Percentiles rank a stretch among this genome's conserved stretches.
Evolutionary conservation across 1,139 yeast species (phyloP).

Genomic region (Wickerhamomyces sp.): DNA sequence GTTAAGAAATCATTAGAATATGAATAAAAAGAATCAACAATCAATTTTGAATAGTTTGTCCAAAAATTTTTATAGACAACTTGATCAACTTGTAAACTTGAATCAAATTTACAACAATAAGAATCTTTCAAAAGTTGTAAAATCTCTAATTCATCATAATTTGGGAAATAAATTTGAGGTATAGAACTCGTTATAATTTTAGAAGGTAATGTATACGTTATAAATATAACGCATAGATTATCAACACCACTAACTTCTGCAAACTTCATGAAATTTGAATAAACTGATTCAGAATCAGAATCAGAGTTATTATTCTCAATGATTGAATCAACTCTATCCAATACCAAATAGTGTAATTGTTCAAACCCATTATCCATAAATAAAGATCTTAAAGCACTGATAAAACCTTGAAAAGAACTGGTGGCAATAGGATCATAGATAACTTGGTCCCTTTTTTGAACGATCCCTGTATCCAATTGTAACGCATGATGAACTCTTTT

Average conservation of each 20-base stretch:
- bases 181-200: slow-evolving; percentile 38
- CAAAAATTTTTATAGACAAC: slow-evolving; percentile 33
- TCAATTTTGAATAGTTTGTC: slow-evolving; percentile 42
- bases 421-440: slow-evolving; percentile 27
- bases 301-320: too few species aligned
- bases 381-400: slow-evolving; percentile 36
- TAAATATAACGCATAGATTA: slow-evolving; percentile 30
- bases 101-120: slow-evolving; percentile 28
- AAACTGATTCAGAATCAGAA: slow-evolving; percentile 38
- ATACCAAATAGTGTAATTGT: slow-evolving; percentile 46
- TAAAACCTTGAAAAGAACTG: slow-evolving; percentile 45
- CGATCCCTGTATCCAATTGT: slow-evolving; percentile 11
- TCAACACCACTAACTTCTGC: slow-evolving; percentile 32
- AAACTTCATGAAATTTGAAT: slow-evolving; percentile 42
- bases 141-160: slow-evolving; percentile 40
- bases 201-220: slow-evolving; percentile 39
- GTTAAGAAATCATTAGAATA: slow-evolving; percentile 45
- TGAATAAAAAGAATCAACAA: slow-evolving; percentile 47
- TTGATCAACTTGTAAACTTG: slow-evolving; percentile 1
- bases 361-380: slow-evolving; percentile 29
- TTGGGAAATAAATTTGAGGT: slow-evolving; percentile 46
- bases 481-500: slow-evolving; percentile 13
- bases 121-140: slow-evolving; percentile 31
- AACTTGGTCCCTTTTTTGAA: slow-evolving; percentile 3
- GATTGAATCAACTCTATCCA: slow-evolving; percentile 56